Base-by-base conservation (phyloP, 164 flowering plant genomes). In the Akebia trifoliata region DNA sequence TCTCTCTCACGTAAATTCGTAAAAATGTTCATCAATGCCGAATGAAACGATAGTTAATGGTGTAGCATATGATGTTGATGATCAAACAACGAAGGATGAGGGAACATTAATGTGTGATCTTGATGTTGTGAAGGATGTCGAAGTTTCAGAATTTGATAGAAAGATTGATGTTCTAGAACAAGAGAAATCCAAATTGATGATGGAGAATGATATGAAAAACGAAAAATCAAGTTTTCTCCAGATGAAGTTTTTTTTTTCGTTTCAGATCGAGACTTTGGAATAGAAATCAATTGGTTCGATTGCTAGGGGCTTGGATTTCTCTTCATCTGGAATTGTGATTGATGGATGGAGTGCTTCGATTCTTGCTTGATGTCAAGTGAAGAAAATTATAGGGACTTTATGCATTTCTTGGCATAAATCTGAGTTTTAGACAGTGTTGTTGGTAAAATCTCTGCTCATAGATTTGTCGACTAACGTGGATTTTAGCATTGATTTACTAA, bases 261-360 rank as follows among this genome's bases (percentile, higher is more conserved):
- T 74, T 66, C 86, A 86, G 79, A 67, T 89, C 45, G 87, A 84
- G 66, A 80, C 93, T 3, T 69, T 74, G 4, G 22, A 68, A 7
- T 78, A 81, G 64, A 75, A 77, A 56, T 61, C 50, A 36, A 9
- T 9, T 12, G 66, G 32, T 37, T 42, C 61, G 2, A 50, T 74
- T 53, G 31, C 78, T 14, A 73, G 70, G 61, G 74, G 60, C 40
- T 12, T 86, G 38, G 79, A 75, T 26, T 84, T 74, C 54, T 81
- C 79, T 44, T 88, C 86, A 35, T 83, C 94, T 4, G 97, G 92
- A 31, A 89, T 92, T 40, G 66, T 89, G 54, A 63, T 84, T 0
- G 95, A 89, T 62, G 94, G 97, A 45, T 65, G 84, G 57, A 72
- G 59, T 36, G 97, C 97, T 51, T 86, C 97, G 61, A 57, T 89